Evolutionary conservation across 2,329 filamentous ascomycete species (phyloP).

Genomic region (Monosporascus sp.): DNA sequence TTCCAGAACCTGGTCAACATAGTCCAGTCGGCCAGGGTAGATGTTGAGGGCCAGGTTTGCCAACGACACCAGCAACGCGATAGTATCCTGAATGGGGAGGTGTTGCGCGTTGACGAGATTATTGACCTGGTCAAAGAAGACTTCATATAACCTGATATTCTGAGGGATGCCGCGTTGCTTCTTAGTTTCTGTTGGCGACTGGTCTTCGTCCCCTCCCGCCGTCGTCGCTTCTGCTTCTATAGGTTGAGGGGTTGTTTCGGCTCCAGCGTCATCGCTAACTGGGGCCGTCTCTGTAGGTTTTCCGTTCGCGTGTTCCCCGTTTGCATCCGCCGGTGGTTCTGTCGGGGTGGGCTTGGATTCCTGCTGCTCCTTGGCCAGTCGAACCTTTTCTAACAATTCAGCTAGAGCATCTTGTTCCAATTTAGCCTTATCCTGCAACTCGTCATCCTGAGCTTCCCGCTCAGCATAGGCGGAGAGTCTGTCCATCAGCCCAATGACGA

Average conservation of each 20-base stretch:
- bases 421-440: slow-evolving; percentile 65
- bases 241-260: slow-evolving; percentile 31
- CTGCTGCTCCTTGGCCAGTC: slow-evolving; percentile 57
- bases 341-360: slow-evolving; percentile 17
- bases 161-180: slow-evolving; percentile 55
- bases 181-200: slow-evolving; percentile 22
- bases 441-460: slow-evolving; percentile 69
- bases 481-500: slow-evolving; percentile 97
- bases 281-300: slow-evolving; percentile 29
- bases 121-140: slow-evolving; percentile 95
- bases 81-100: slow-evolving; percentile 89
- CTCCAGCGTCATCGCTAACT: slow-evolving; percentile 22
- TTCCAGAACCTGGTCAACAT: slow-evolving; percentile 87
- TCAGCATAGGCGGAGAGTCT: slow-evolving; percentile 91
- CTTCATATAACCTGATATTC: slow-evolving; percentile 87
- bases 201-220: slow-evolving; percentile 36
- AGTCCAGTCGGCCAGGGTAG: slow-evolving; percentile 87
- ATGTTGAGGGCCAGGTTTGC: slow-evolving; percentile 93
- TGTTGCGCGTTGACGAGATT: slow-evolving; percentile 88
- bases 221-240: slow-evolving; percentile 42
- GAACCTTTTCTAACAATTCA: slow-evolving; percentile 71
- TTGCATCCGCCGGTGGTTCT: slow-evolving; percentile 29
- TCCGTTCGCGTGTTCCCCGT: slow-evolving; percentile 29
- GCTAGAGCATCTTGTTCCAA: slow-evolving; percentile 79
- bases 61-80: slow-evolving; percentile 88